These are phyloP conservation scores for Ascomycota sp. DNA, from an alignment of 2,329 filamentous ascomycete species.

Conservation along the genomic window DNA sequence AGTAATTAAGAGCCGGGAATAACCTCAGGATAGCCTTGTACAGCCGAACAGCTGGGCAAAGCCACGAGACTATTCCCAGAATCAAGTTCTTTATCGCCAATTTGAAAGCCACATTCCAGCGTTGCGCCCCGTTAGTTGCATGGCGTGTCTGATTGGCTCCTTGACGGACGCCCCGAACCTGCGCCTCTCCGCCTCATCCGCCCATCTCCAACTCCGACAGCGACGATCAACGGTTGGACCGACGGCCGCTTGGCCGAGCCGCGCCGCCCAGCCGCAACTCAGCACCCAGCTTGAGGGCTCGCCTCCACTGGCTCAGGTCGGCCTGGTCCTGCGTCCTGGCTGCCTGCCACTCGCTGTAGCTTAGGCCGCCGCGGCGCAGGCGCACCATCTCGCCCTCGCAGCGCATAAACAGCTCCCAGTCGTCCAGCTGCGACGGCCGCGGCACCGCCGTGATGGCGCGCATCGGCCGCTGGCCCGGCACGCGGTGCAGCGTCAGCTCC, in stretches of 20 bases:
- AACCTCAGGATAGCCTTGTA: no score
- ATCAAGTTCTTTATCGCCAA: no score
- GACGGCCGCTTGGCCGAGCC: conserved; percentile 1
- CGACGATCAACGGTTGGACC: neutral
- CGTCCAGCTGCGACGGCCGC: conserved; percentile 30
- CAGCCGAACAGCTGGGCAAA: no score
- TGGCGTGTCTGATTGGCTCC: no score
- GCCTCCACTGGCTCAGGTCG: conserved; percentile 9
- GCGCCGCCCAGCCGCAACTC: conserved; percentile 5
- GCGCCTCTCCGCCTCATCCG: no score
- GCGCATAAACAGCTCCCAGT: conserved; percentile 29
- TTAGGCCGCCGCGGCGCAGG: conserved; percentile 15
- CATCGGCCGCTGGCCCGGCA: conserved; percentile 18
- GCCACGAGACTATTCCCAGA: no score
- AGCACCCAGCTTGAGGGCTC: conserved; percentile 7
- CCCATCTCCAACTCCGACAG: neutral
- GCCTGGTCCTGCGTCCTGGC: conserved; percentile 10
- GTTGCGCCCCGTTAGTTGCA: no score
- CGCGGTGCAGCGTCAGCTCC: conserved; percentile 23
- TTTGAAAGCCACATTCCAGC: no score
- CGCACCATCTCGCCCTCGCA: conserved; percentile 20
- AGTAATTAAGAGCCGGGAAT: no score
- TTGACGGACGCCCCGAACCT: no score
- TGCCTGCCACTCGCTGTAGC: conserved; percentile 19
- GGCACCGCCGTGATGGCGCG: conserved; percentile 22